These are phyloP conservation scores for Fistulinella cinereoalba DNA, from an alignment of 1,284 basidiomycete species.

Conservation along the genomic window DNA sequence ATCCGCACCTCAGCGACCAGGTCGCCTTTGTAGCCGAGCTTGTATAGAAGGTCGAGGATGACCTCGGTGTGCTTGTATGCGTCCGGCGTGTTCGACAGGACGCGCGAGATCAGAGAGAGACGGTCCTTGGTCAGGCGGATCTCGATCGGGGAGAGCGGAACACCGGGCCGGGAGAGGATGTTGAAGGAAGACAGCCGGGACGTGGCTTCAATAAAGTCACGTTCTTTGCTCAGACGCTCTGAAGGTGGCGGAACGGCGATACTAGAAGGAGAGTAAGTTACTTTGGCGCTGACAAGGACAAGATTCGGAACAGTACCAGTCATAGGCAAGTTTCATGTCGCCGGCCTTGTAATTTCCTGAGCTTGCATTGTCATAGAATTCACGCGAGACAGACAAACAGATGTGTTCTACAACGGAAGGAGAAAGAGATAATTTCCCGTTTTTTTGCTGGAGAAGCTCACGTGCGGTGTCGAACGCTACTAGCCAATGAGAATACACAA, in stretches of 20 bases:
- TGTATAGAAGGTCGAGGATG: conserved; percentile 82
- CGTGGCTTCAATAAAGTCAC: conserved; percentile 93
- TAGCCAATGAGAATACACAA: conserved; percentile 10
- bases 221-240: conserved; percentile 63
- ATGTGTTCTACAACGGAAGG: conserved; percentile 65
- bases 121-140: conserved; percentile 86
- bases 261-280: conserved; percentile 42
- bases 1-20: conserved; percentile 73
- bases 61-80: conserved; percentile 89
- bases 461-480: conserved; percentile 80
- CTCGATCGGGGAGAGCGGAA: conserved; percentile 83
- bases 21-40: conserved; percentile 78
- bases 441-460: conserved; percentile 55
- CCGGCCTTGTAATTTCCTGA: conserved; percentile 89
- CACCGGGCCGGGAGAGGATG: conserved; percentile 68
- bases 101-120: conserved; percentile 75
- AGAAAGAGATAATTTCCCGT: conserved; percentile 52
- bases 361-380: conserved; percentile 91
- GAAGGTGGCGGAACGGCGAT: conserved; percentile 70
- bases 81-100: conserved; percentile 78
- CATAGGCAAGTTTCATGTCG: conserved; percentile 93
- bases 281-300: conserved; percentile 1
- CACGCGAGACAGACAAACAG: conserved; percentile 75
- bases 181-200: conserved; percentile 83
- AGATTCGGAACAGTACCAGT: conserved; percentile 76